A percentile compares a stretch with the other conserved stretches of the same genome.
phyloP scores from a whole-genome alignment of 2,329 filamentous ascomycete genomes.

The Sodiomyces alkalinus region DNA sequence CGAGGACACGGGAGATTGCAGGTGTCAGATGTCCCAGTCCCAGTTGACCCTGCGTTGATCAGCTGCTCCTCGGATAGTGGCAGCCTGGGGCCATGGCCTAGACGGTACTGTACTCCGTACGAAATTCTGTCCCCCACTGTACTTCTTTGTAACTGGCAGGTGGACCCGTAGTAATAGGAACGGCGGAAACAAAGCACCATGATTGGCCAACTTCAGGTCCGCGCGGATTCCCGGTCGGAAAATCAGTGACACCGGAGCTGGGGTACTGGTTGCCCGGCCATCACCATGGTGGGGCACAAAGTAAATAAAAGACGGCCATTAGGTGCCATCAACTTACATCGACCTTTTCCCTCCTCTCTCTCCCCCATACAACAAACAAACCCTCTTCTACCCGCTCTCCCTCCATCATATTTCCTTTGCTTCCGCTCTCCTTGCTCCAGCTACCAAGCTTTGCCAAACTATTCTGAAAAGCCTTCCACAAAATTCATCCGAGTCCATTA shows the following conservation, averaged over 20 bases:
- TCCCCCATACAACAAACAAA: slow-evolving; percentile 7
- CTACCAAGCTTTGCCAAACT: slow-evolving; percentile 12
- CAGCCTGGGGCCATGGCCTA: too few species aligned
- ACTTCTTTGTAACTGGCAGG: too few species aligned
- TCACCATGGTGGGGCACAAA: slow-evolving; percentile 17
- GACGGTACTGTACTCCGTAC: too few species aligned
- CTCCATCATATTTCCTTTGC: too few species aligned
- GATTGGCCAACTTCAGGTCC: background rate
- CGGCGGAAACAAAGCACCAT: too few species aligned
- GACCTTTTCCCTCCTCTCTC: slow-evolving; percentile 10
- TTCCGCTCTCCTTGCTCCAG: too few species aligned
- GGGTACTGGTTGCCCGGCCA: slow-evolving; percentile 10
- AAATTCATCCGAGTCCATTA: slow-evolving; percentile 24
- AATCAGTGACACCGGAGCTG: background rate
- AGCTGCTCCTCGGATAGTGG: too few species aligned
- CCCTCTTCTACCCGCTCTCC: slow-evolving; percentile 8
- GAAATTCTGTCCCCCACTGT: too few species aligned
- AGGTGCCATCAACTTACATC: slow-evolving; percentile 7
- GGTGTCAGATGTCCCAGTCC: too few species aligned
- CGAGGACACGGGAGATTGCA: too few species aligned
- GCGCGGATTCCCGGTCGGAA: slow-evolving; percentile 1
- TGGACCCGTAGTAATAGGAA: too few species aligned
- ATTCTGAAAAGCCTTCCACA: slow-evolving; percentile 14
- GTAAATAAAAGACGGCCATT: slow-evolving; percentile 30
- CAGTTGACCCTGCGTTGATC: too few species aligned